Evolutionary conservation across 371 early-diverging fungal genomes (phyloP).

Genomic region (Circinella umbellata): DNA sequence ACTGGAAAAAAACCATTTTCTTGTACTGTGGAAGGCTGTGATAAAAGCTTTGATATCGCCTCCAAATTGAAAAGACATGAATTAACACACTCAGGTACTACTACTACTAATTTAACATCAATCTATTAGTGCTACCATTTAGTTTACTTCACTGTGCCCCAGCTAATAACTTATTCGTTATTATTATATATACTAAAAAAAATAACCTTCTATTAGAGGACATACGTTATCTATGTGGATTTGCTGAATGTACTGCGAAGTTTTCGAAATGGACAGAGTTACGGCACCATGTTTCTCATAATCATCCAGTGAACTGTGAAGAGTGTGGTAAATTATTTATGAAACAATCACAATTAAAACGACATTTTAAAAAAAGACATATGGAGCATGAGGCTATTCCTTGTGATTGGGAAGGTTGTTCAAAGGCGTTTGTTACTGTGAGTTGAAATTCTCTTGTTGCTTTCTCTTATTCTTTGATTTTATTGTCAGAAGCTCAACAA

Average conservation of each 20-base stretch:
- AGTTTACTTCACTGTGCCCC: no score
- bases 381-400: conserved; percentile 22
- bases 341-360: conserved; percentile 31
- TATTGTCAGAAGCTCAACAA: no score
- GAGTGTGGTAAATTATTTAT: conserved; percentile 58
- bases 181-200: background rate
- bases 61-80: conserved; percentile 55
- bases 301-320: conserved; percentile 55
- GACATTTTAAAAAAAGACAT: conserved; percentile 53
- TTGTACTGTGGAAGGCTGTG: conserved; percentile 33
- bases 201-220: conserved; percentile 29
- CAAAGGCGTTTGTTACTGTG: conserved; percentile 39
- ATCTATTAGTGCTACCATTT: no score
- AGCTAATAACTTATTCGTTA: no score
- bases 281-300: conserved; percentile 54
- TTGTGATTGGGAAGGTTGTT: conserved; percentile 58
- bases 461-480: no score
- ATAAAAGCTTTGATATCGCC: conserved; percentile 33
- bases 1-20: conserved; percentile 41
- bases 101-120: no score
- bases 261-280: conserved; percentile 70
- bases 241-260: conserved; percentile 41
- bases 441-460: background rate
- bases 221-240: conserved; percentile 58
- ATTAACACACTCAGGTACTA: conserved; percentile 35